Base-by-base conservation (phyloP, 139 green algal species). In the Volvox africanus region DNA sequence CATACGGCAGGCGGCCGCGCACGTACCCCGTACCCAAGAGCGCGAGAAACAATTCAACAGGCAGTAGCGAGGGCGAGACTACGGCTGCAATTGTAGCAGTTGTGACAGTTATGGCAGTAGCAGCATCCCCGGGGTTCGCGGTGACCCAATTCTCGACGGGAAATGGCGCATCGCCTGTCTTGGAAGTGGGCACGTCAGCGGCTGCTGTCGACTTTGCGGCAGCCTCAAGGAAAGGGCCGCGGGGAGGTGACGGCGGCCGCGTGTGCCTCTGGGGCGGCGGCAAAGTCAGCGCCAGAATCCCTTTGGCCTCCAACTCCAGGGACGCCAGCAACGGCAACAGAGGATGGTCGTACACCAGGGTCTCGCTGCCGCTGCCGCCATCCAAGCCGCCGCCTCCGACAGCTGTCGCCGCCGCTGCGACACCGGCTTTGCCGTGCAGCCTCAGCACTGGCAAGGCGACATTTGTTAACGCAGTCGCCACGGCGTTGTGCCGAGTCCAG, bases 1-100 rank as follows among this genome's bases (percentile, higher is more conserved):
- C 81, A 55, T 87, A 87, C 61, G 81, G 81, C 61, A 87, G 61
- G 1, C 30, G 30, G 61, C 81, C 81, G 30, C 21, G 81, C 61
- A 87, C 26, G 6, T 73, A 37, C 14, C 80, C 80, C 3, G 80
- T 44, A 9, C 20, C 28, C 13, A 86, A 6, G 3, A 86, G 80
- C 30, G 80, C 80, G 2, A 86, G 80, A 2, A 86, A 61, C 13
- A 86, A 55, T 2, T 86, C 80, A 44, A 86, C 80, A 11, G 80
- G 26, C 80, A 86, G 80, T 11, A 14, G 30, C 80, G 28, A 50
- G 80, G 80, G 24, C 2, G 36, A 22, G 14, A 44, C 78, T 19
- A 44, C 78, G 12, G 78, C 78, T 19, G 78, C 2, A 28, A 32
- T 19, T 33, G 76, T 36, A 24, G 21, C 71, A 73, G 65, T 24